Base-by-base conservation (phyloP, 1,284 basidiomycete genomes). In the Meira miltonrushii region DNA sequence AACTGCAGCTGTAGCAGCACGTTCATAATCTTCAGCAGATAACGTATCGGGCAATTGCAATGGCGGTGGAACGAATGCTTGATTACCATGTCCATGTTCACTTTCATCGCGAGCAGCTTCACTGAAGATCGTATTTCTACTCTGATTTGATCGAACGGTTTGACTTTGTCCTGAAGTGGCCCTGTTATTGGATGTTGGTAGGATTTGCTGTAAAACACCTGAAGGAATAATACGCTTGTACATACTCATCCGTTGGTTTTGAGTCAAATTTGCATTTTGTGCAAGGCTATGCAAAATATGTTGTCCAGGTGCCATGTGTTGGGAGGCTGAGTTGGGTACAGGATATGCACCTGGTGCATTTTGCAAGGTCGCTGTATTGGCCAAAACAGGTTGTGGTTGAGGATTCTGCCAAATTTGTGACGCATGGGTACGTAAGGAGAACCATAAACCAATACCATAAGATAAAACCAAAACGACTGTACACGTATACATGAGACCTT, bases 381-480 rank as follows among this genome's bases (percentile, higher is more conserved):
- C 8, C 28, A 15, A 15, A 15, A 15, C 41, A 7, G 55, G 10
- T 50, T 17, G n/a, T 23, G 67, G 66, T 77, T 60, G 84, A 79
- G 73, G 50, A 74, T 97, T 97, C 78, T 98, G 93, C 95, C 95
- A 99, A 70, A 99, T 99, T 78, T 98, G 95, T 13, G 89, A 88
- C 2, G 95, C 95, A 78, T 99, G 95, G 0, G 95, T 99, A 48
- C 92, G 88, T 17, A 99, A 85, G 48, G 94, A 97, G 82, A 98
- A 99, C 95, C 95, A 98, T 0, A 98, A 82, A 39, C 95, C 95
- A 60, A 98, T 86, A 48, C 95, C 84, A 79, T 99, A 99, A 0
- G 95, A 96, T 57, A 98, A 85, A 33, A 98, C 80, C 28, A 99
- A 84, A 59, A 98, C 84, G 15, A 80, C 84, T 1, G 95, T 92